These are phyloP conservation scores for Kernera saxatilis DNA, from an alignment of 345 rosid genomes.

Conservation along the genomic window DNA sequence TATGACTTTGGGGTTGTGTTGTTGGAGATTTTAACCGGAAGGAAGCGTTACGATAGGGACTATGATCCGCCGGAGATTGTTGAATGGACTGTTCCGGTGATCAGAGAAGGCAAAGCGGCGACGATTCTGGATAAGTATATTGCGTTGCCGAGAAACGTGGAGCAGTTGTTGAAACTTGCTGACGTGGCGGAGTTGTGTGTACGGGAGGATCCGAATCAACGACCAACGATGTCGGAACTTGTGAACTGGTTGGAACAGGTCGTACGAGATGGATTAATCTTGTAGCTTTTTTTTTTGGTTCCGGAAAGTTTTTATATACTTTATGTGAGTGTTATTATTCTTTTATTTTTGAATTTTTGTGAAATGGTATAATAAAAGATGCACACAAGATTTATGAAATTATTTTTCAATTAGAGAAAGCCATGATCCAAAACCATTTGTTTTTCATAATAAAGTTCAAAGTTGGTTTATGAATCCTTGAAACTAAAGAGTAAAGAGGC, in stretches of 20 bases:
- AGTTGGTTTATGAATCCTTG: too few species aligned
- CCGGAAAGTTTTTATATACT: background rate
- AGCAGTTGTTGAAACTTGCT: slow-evolving; percentile 76
- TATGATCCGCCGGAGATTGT: slow-evolving; percentile 52
- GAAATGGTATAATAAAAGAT: background rate
- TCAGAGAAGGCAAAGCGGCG: slow-evolving; percentile 61
- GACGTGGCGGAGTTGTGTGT: slow-evolving; percentile 71
- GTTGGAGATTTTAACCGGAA: slow-evolving; percentile 82
- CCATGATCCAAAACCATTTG: too few species aligned
- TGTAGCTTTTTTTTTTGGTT: slow-evolving; percentile 25
- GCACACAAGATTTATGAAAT: background rate
- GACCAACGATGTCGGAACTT: slow-evolving; percentile 61
- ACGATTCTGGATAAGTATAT: slow-evolving; percentile 54
- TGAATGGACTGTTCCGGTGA: slow-evolving; percentile 70
- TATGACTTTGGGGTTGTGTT: slow-evolving; percentile 63
- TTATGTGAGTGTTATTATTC: background rate
- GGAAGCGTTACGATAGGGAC: slow-evolving; percentile 71
- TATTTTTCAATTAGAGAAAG: background rate
- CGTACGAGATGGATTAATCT: slow-evolving; percentile 58
- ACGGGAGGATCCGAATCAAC: slow-evolving; percentile 59
- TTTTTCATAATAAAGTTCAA: too few species aligned
- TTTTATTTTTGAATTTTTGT: background rate
- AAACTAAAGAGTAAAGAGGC: background rate
- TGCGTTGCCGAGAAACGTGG: slow-evolving; percentile 71
- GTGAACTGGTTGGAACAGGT: slow-evolving; percentile 61